Percentiles rank a stretch among this genome's conserved stretches.
These are phyloP conservation scores for Serendipita vermifera DNA, from an alignment of 768 basidiomycete genomes.

Conservation along the genomic window DNA sequence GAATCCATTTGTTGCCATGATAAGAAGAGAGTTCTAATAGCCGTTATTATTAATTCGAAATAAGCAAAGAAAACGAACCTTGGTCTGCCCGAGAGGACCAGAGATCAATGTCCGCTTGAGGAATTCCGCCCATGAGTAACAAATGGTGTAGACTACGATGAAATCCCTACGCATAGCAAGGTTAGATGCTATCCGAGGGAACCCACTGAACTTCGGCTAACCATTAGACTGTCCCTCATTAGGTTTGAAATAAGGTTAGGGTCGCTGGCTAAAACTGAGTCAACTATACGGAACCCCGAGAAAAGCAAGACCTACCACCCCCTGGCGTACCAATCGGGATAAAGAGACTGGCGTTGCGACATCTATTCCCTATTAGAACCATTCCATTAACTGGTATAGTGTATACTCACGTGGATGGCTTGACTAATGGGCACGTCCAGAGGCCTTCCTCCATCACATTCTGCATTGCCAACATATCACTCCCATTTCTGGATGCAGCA, in stretches of 20 bases:
- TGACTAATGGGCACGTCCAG: neutral
- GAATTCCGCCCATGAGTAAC: neutral
- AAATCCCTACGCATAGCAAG: neutral
- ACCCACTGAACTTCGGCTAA: neutral
- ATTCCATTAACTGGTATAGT: neutral
- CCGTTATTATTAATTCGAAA: too few relatives aligned
- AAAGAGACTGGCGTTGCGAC: too few relatives aligned
- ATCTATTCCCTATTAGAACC: neutral
- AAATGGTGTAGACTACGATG: neutral
- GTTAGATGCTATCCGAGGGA: neutral
- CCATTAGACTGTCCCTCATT: neutral
- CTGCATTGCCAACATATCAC: neutral
- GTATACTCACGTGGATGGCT: neutral
- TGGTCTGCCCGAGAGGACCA: neutral
- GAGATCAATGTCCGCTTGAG: neutral
- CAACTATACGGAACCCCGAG: neutral
- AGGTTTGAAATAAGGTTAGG: neutral
- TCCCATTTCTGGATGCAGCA: neutral
- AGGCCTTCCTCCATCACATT: neutral
- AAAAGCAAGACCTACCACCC: neutral
- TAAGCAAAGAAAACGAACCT: too few relatives aligned
- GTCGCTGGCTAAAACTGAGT: neutral
- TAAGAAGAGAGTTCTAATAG: too few relatives aligned
- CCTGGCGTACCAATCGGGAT: neutral
- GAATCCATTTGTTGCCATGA: too few relatives aligned